These are phyloP conservation scores for Persicaria maculosa DNA, from an alignment of 148 eudicot species.

Conservation along the genomic window DNA sequence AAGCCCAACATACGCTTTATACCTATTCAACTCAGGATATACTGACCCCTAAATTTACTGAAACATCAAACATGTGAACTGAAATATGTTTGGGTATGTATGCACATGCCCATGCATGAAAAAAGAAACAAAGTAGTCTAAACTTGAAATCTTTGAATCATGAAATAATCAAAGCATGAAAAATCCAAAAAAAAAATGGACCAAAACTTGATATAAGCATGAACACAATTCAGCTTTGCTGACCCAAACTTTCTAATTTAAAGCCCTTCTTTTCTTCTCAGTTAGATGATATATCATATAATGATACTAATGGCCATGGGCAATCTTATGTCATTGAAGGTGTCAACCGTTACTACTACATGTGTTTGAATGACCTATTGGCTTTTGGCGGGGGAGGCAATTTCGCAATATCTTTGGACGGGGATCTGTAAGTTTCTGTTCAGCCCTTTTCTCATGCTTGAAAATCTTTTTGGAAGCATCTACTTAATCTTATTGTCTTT, in stretches of 20 bases:
- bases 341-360: conserved; percentile 69
- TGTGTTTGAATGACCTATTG: conserved; percentile 68
- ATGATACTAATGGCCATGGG: conserved; percentile 16
- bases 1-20: not conserved
- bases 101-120: not conserved
- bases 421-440: too few species aligned
- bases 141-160: not conserved
- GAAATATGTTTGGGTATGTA: not conserved
- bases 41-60: not conserved
- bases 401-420: conserved; percentile 65
- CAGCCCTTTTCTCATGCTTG: too few species aligned
- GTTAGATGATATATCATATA: conserved; percentile 8
- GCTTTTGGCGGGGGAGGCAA: conserved; percentile 91
- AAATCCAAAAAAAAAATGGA: not conserved
- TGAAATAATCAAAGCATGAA: not conserved
- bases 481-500: too few species aligned
- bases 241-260: not conserved
- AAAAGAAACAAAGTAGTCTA: too few species aligned
- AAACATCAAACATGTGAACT: too few species aligned
- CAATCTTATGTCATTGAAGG: conserved; percentile 32
- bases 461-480: too few species aligned
- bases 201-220: not conserved
- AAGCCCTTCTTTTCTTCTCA: not conserved
- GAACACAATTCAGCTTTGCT: not conserved
- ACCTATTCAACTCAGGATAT: not conserved